Evolutionary conservation across 2,329 filamentous ascomycete species (phyloP), one percentile per base, ranked within the genome.

Genomic region (Penicillium palitans): DNA sequence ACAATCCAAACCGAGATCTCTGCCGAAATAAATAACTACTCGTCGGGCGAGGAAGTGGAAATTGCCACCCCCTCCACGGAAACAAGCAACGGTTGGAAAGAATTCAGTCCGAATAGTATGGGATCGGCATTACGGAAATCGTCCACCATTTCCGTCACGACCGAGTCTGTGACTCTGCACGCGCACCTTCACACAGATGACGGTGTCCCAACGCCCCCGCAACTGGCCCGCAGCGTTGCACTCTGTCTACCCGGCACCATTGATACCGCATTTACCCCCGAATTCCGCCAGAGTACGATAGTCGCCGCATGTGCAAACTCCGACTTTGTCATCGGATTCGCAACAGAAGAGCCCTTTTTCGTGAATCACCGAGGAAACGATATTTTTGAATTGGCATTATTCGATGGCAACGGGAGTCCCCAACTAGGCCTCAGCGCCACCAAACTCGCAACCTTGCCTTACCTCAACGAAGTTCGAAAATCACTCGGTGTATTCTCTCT

Each of bases 1-100:
- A 75, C 70, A n/a, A 76, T 78, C 25, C 64, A 69, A 49, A 78
- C 76, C 8, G 75, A 78, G 53, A 78, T 78, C 25, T 76, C 72
- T 2, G 71, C 69, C 10, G 72, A 69, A 35, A 58, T 51, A 8
- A 68, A 61, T 25, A 53, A 64, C 27, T 44, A 58, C 9, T 50
- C 59, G 17, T 54, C 42, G 9, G 37, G 35, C 7, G 63, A 63
- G 15, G 58, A 61, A 37, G 56, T 60, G 6, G 50, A 64, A 55
- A 55, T 33, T 42, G 56, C 52, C 33, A 44, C 27, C 9, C 51
- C 53, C 12, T 58, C 61, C 7, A 39, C 13, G 15, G 55, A 58
- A 24, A 57, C 52, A 15, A 55, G 39, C 21, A 63, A 65, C 50
- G 62, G 55, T 27, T 64, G 66, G 59, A 60, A 68, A 52, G 65